Conservation (phyloP, 176 grass and related monocot genomes). For the Carex parvula region DNA sequence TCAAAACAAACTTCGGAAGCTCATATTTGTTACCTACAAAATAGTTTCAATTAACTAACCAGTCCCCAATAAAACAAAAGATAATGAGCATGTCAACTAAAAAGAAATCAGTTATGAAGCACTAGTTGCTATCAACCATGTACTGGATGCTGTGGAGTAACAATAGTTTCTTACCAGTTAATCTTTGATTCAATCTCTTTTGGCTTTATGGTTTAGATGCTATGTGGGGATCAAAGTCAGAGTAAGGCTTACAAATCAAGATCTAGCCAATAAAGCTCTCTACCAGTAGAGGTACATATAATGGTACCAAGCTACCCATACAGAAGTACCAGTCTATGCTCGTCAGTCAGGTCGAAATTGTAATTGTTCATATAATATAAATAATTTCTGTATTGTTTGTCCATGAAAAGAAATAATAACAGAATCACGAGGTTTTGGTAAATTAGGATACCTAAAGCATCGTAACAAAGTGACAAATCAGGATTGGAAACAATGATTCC, state of each 20-base stretch:
- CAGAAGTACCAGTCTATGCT: background rate
- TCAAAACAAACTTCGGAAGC: conserved; percentile 83
- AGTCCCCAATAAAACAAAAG: background rate
- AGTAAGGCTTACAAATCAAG: background rate
- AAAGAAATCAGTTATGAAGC: background rate
- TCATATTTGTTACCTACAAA: conserved; percentile 87
- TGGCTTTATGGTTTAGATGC: background rate
- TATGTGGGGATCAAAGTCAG: background rate
- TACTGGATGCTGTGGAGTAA: background rate
- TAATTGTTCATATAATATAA: no score
- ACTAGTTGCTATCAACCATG: background rate
- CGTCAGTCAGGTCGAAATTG: background rate
- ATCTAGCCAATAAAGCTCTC: background rate
- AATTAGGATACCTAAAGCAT: conserved; percentile 62
- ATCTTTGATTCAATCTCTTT: background rate
- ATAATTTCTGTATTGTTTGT: background rate
- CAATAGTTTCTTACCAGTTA: background rate
- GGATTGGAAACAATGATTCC: conserved; percentile 80
- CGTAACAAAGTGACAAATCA: conserved; percentile 85
- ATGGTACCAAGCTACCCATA: background rate
- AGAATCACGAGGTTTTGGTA: background rate
- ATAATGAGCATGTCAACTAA: background rate
- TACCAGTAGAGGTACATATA: background rate
- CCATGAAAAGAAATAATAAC: background rate
- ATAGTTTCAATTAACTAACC: conserved; percentile 7